Evolutionary conservation across 306 rosid genomes (phyloP).

Genomic region (Alnus rubra): DNA sequence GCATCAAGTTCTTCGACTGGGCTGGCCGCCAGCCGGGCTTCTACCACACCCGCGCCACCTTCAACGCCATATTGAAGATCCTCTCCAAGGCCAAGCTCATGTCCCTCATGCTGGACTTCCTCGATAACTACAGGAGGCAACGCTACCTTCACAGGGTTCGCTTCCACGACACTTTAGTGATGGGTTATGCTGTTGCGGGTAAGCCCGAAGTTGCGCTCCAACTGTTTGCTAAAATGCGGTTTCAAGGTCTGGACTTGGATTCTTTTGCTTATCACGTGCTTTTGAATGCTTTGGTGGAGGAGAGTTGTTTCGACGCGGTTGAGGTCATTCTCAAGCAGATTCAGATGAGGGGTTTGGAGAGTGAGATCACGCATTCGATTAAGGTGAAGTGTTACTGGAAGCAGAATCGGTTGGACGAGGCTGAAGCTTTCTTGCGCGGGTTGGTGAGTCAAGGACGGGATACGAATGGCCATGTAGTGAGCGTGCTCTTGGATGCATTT

Average conservation of each 20-base stretch:
- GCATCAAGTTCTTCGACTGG: slow-evolving; percentile 92
- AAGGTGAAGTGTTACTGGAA: slow-evolving; percentile 57
- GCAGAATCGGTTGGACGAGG: slow-evolving; percentile 52
- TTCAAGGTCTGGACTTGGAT: slow-evolving; percentile 63
- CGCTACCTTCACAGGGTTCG: slow-evolving; percentile 21
- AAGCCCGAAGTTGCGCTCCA: slow-evolving; percentile 65
- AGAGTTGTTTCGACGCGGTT: slow-evolving; percentile 46
- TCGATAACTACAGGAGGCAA: slow-evolving; percentile 28
- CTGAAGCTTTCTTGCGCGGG: slow-evolving; percentile 44
- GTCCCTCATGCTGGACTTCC: slow-evolving; percentile 56
- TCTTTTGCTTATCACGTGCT: slow-evolving; percentile 54
- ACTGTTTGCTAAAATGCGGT: slow-evolving; percentile 73
- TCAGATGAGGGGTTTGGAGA: slow-evolving; percentile 46
- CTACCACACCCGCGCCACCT: slow-evolving; percentile 65
- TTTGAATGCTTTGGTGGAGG: slow-evolving; percentile 59
- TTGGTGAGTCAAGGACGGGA: slow-evolving; percentile 37
- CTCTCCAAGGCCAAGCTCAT: slow-evolving; percentile 46
- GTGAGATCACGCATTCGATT: slow-evolving; percentile 36
- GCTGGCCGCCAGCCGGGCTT: slow-evolving; percentile 68
- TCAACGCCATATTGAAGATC: slow-evolving; percentile 58
- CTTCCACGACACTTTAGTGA: slow-evolving; percentile 58
- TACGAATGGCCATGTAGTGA: slow-evolving; percentile 38
- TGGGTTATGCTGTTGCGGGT: slow-evolving; percentile 79
- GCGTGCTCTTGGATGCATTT: slow-evolving; percentile 48
- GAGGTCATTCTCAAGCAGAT: slow-evolving; percentile 52